Conservation (phyloP, 768 basidiomycete genomes). For the Russula emetica region DNA sequence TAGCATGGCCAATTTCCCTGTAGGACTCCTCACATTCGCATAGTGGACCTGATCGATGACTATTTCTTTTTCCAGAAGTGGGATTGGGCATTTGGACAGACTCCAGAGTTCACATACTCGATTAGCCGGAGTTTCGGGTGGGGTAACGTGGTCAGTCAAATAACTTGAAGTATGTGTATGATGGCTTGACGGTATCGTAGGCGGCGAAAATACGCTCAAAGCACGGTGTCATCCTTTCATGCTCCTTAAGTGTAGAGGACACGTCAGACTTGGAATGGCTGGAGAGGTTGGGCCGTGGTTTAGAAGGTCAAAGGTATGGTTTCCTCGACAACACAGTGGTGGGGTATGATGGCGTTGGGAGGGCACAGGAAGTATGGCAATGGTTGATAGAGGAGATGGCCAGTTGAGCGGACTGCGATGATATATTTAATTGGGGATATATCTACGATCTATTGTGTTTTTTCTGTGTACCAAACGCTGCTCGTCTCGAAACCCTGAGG, state of each 20-base stretch:
- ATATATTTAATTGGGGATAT: background rate
- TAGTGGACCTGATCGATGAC: background rate
- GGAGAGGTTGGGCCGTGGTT: constrained; percentile 29
- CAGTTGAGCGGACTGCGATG: constrained; percentile 23
- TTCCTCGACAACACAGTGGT: constrained; percentile 36
- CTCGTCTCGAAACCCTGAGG: constrained; percentile 68
- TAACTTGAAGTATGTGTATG: background rate
- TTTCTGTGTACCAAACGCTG: constrained; percentile 63
- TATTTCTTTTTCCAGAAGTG: constrained; percentile 56
- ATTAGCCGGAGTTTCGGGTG: constrained; percentile 39
- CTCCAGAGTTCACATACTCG: constrained; percentile 83
- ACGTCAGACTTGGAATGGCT: constrained; percentile 28
- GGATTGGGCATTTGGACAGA: constrained; percentile 92
- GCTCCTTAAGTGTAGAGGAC: constrained; percentile 31
- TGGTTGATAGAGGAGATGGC: constrained; percentile 36
- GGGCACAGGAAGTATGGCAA: constrained; percentile 32
- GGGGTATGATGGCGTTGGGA: constrained; percentile 11
- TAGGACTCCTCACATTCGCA: constrained; percentile 33
- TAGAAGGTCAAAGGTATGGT: constrained; percentile 41
- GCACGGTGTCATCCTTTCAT: constrained; percentile 60
- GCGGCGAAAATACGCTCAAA: constrained; percentile 51
- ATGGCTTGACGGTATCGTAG: constrained; percentile 32
- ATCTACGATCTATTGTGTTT: constrained; percentile 27
- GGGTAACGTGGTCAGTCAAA: constrained; percentile 40
- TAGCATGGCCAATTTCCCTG: constrained; percentile 72